A percentile compares a stretch with the other conserved stretches of the same genome.
Conservation (phyloP, 768 basidiomycete species). For the Suillus hirtellus region DNA sequence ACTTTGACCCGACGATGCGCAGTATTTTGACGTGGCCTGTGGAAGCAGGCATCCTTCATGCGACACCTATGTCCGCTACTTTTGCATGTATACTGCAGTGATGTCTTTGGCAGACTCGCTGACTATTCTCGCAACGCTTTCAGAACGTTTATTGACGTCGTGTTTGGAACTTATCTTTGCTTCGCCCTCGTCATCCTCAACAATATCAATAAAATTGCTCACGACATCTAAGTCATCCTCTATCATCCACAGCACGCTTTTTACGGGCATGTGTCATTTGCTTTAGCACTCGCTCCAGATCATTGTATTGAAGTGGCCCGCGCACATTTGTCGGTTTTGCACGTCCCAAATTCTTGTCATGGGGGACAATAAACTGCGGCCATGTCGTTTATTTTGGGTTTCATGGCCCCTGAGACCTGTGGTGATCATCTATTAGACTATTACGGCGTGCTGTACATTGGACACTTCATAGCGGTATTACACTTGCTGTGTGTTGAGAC, state of each 20-base stretch:
- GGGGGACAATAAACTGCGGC: background rate
- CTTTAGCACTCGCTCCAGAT: constrained; percentile 18
- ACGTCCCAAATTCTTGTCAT: background rate
- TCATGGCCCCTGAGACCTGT: no score
- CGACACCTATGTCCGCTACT: constrained; percentile 41
- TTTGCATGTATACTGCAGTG: constrained; percentile 36
- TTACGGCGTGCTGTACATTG: background rate
- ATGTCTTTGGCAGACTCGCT: constrained; percentile 38
- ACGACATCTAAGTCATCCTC: constrained; percentile 38
- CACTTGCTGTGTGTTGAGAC: background rate
- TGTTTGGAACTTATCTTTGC: no score
- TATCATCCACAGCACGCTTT: constrained; percentile 22
- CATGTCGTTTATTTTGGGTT: background rate
- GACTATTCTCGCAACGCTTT: constrained; percentile 37
- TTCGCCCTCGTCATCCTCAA: constrained; percentile 22
- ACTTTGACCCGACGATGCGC: constrained; percentile 36
- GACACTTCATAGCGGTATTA: background rate
- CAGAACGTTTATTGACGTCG: constrained; percentile 39
- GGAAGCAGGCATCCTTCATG: constrained; percentile 27
- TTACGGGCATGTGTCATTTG: no score
- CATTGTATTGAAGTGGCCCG: background rate
- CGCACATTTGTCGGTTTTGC: background rate
- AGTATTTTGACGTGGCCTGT: constrained; percentile 47
- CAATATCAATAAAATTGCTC: constrained; percentile 47
- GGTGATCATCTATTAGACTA: background rate